These are phyloP conservation scores for Penicillium maclennaniae DNA, from an alignment of 495 filamentous ascomycete genomes.

Conservation along the genomic window DNA sequence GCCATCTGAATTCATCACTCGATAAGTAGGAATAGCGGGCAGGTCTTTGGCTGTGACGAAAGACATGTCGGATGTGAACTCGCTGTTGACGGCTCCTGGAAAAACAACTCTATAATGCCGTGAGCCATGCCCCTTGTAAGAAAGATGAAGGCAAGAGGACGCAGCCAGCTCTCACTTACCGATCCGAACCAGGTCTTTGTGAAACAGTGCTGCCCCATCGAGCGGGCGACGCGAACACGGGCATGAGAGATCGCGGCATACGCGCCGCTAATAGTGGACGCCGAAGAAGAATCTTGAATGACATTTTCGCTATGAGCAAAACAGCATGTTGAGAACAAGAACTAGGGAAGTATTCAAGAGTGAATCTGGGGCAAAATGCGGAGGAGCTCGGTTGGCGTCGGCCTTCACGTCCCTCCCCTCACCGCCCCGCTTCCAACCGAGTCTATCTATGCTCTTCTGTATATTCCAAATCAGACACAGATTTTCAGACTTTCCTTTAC, in stretches of 20 bases:
- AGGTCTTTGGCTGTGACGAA: conserved; percentile 67
- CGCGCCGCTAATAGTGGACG: conserved; percentile 1
- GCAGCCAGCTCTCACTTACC: conserved; percentile 31
- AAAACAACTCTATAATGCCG: conserved; percentile 64
- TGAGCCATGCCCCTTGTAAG: too few relatives aligned
- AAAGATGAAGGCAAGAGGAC: background rate
- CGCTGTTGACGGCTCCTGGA: conserved; percentile 90
- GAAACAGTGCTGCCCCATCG: conserved; percentile 56
- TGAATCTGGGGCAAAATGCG: conserved; percentile 26
- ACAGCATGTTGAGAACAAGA: background rate
- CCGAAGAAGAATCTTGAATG: conserved; percentile 17
- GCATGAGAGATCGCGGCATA: background rate
- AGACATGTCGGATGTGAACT: conserved; percentile 73
- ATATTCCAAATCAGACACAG: too few relatives aligned
- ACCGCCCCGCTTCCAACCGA: conserved; percentile 23
- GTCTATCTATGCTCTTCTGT: background rate
- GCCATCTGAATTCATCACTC: conserved; percentile 80
- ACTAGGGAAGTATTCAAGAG: background rate
- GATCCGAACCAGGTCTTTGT: conserved; percentile 67
- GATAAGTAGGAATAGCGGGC: conserved; percentile 79
- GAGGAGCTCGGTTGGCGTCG: conserved; percentile 38
- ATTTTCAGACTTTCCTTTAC: too few relatives aligned
- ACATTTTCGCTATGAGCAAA: conserved; percentile 21
- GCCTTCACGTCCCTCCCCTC: conserved; percentile 17
- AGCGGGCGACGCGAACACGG: conserved; percentile 5